Evolutionary conservation across 2,329 filamentous ascomycete genomes (phyloP).

Genomic region (Hortaea werneckii): DNA sequence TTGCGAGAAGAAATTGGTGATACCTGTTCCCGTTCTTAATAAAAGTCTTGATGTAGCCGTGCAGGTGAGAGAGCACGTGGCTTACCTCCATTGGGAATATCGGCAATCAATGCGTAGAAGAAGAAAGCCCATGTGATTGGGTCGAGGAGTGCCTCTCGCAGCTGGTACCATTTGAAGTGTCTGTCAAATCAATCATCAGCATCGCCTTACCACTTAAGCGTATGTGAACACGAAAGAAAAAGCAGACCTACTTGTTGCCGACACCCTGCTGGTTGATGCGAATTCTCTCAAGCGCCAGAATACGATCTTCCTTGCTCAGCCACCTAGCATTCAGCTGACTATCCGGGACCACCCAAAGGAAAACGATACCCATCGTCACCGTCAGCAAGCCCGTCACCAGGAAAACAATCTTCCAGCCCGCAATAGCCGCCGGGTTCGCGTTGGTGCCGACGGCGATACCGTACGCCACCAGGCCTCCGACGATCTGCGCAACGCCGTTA

Average conservation of each 20-base stretch:
- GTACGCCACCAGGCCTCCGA: slow-evolving; percentile 54
- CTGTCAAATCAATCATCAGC: slow-evolving; percentile 1
- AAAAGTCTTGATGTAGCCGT: background rate
- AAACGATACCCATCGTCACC: slow-evolving; percentile 30
- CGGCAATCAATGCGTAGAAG: slow-evolving; percentile 45
- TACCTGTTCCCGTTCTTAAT: slow-evolving; percentile 25
- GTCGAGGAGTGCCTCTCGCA: slow-evolving; percentile 48
- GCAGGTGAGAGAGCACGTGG: background rate
- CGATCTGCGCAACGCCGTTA: slow-evolving; percentile 54
- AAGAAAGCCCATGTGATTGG: slow-evolving; percentile 52
- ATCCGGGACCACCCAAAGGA: slow-evolving; percentile 43
- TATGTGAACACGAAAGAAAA: background rate
- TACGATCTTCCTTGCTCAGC: slow-evolving; percentile 55
- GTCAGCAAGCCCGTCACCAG: slow-evolving; percentile 37
- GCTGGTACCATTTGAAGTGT: slow-evolving; percentile 43
- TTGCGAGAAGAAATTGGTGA: slow-evolving; percentile 53
- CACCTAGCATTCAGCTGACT: slow-evolving; percentile 51
- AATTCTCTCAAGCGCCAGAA: slow-evolving; percentile 60
- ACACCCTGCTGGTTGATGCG: slow-evolving; percentile 64
- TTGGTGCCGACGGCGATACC: slow-evolving; percentile 49
- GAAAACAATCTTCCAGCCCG: slow-evolving; percentile 55
- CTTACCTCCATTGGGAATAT: slow-evolving; percentile 45
- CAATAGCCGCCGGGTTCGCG: slow-evolving; percentile 47
- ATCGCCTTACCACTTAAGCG: background rate
- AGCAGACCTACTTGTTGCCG: background rate